Conservation (phyloP, 1,284 basidiomycete genomes). For the Fomitopsis betulina region DNA sequence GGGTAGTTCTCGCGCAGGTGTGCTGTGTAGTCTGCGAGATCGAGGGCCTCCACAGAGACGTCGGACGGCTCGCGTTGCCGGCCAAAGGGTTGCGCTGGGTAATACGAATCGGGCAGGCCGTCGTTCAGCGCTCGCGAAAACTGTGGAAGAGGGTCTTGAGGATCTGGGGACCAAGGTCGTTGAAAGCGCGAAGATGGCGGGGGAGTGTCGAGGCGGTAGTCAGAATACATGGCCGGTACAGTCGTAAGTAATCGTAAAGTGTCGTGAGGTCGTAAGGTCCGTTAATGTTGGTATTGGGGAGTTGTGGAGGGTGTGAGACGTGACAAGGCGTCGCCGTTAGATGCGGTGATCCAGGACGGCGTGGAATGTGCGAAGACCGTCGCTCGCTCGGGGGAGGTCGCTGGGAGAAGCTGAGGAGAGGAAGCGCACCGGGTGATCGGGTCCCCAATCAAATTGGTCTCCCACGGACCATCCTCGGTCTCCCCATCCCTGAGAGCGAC, state of each 20-base stretch:
- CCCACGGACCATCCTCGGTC: background rate
- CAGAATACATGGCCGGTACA: constrained; percentile 32
- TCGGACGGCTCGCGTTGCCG: constrained; percentile 50
- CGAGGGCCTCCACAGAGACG: constrained; percentile 61
- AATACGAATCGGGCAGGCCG: constrained; percentile 4
- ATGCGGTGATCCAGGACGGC: background rate
- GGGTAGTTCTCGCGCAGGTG: constrained; percentile 33
- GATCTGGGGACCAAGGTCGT: constrained; percentile 63
- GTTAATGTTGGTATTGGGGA: background rate
- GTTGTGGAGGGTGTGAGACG: background rate
- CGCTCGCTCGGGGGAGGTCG: background rate
- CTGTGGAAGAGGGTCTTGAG: constrained; percentile 48
- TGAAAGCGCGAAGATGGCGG: constrained; percentile 46
- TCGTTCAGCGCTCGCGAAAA: constrained; percentile 13
- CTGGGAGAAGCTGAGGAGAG: background rate
- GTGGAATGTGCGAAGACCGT: background rate
- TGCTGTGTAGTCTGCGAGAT: constrained; percentile 62
- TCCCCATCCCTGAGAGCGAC: background rate
- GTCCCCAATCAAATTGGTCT: background rate
- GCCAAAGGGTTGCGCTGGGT: constrained; percentile 19
- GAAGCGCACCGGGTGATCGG: background rate
- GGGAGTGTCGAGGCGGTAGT: constrained; percentile 44
- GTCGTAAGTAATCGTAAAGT: constrained; percentile 4
- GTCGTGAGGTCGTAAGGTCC: background rate
- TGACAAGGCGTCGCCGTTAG: background rate